phyloP scores from a whole-genome alignment of 148 eudicot genomes.

The Persicaria maculosa region DNA sequence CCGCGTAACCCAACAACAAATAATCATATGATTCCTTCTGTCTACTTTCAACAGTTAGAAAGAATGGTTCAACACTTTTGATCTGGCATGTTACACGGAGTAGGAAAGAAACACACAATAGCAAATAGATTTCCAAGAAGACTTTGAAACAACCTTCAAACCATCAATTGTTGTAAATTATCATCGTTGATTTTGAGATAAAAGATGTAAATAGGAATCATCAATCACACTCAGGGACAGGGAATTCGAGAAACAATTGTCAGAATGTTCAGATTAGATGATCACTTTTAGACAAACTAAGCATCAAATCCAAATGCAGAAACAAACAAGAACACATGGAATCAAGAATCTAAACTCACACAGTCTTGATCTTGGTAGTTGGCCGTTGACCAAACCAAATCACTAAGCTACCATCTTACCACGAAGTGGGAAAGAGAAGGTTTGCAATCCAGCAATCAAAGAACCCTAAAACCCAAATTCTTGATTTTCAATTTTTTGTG shows the following conservation, averaged over 20 bases:
- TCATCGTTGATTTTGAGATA: not conserved
- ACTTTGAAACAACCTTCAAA: not conserved
- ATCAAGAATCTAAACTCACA: constrained; percentile 33
- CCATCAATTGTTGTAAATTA: not conserved
- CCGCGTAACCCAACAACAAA: not conserved
- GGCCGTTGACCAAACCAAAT: constrained; percentile 29
- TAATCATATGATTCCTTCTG: not conserved
- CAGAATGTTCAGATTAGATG: not conserved
- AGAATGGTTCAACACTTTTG: no score
- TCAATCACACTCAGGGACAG: not conserved
- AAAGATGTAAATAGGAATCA: not conserved
- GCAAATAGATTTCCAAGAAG: not conserved
- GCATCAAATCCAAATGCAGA: not conserved
- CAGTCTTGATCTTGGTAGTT: constrained; percentile 36
- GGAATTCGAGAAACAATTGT: not conserved
- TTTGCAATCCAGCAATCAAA: constrained; percentile 23
- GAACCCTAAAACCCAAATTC: constrained; percentile 19
- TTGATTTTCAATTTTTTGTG: not conserved
- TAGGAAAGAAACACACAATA: not conserved
- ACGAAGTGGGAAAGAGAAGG: not conserved
- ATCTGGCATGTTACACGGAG: no score
- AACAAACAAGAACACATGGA: not conserved
- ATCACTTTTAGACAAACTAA: not conserved
- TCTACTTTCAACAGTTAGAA: not conserved
- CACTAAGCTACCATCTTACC: not conserved